Evolutionary conservation across 306 rosid species (phyloP), one percentile per base, ranked within the genome.

Genomic region (Canavalia ensiformis): DNA sequence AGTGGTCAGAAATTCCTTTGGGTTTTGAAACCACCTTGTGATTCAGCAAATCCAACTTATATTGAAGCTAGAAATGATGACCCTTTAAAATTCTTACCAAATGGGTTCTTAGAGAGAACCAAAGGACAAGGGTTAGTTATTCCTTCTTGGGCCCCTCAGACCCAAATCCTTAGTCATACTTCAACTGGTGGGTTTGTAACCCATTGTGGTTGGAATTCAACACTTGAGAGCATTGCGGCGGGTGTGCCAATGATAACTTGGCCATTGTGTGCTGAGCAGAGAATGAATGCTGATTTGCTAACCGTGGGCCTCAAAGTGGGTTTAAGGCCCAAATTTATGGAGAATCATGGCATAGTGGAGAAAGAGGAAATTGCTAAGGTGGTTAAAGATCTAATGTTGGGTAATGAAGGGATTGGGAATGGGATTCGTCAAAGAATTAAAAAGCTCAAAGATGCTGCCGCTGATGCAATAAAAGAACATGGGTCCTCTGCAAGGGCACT

Each of bases 11-110:
- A n/a, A 2, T 84, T 84, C 78, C n/a, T 80, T 39, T 80, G 88
- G 88, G 85, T 81, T 39, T 37, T 85, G 13, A 76, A 76, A 47
- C 78, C 42, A 5, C 88, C 88, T 9, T 70, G 29, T 72, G 85
- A 76, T 62, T 69, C 82, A 45, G 18, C 85, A 3, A 77, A 70
- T 80, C 34, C 33, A 37, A 37, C 41, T 37, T 37, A 76, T 72
- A 55, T 1, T 5, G 66, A 35, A 35, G 29, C 12, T 34, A 64
- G 54, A 28, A 50, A 75, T 66, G 41, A 37, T 37, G 79, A 64
- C 44, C 60, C 79, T 4, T 42, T 80, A 42, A 57, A 5, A 4
- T 84, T 75, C 29, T 69, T 84, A 67, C 85, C 88, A 6, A 0
- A 47, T 7, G 84, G 84, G 13, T 80, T 84, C 37, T 2, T 69